phyloP scores from a whole-genome alignment of 257 asterid species.

The Solanum chiquidenum region DNA sequence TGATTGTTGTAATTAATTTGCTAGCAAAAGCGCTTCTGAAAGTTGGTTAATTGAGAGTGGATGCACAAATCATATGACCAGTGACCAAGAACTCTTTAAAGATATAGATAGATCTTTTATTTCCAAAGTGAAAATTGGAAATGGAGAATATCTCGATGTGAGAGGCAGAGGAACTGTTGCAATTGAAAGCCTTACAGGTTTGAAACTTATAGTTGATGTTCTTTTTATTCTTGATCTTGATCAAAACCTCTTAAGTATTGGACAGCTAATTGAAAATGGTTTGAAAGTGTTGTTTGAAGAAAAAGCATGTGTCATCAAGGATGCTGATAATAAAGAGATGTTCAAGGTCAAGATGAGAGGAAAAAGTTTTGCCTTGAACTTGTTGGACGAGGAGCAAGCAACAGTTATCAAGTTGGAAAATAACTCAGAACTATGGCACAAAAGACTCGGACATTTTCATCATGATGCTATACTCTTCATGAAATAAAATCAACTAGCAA shows the following conservation, averaged over 20 bases:
- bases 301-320: neutral
- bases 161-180: neutral
- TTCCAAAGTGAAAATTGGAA: neutral
- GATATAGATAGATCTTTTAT: neutral
- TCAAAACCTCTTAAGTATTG: neutral
- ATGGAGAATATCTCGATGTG: neutral
- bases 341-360: neutral
- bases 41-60: neutral
- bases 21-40: neutral
- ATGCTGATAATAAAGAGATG: neutral
- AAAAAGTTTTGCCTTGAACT: neutral
- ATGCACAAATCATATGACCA: neutral
- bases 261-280: neutral
- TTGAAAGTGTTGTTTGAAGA: neutral
- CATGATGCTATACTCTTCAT: neutral
- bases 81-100: neutral
- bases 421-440: neutral
- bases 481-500: neutral
- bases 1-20: no score
- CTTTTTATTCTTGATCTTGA: neutral
- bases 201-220: neutral
- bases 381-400: neutral
- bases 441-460: neutral
- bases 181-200: neutral
- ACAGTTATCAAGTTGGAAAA: neutral